Base-by-base conservation (phyloP, 495 filamentous ascomycete genomes). In the Trichoderma asperelloides region DNA sequence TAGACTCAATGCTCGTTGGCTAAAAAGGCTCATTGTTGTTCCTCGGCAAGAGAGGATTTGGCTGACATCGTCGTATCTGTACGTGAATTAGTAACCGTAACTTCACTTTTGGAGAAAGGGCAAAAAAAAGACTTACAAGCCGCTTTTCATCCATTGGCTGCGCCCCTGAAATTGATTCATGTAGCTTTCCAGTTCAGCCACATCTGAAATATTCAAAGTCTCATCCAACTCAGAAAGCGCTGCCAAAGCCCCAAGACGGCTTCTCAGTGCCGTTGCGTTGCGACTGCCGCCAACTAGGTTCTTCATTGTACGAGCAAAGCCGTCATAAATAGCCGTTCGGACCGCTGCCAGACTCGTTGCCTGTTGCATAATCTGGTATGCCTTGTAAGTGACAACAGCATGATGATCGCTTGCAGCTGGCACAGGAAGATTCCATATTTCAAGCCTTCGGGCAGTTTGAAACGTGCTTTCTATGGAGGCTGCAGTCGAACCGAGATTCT, bases 401-500 rank as follows among this genome's bases (percentile, higher is more conserved):
- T 87, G 84, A 43, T 85, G 88, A 27, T 78, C 76, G 51, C 82
- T 83, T 25, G 83, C 77, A 6, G 81, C 77, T 11, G 92, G 90
- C 9, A 88, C 88, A 64, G 89, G 89, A 65, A 98, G 80, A 76
- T 97, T 93, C 95, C 95, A 98, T 72, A 95, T 89, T 70, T 93
- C 92, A 62, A 98, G 79, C 71, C 90, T 92, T 63, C 89, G 85
- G 16, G 95, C 94, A n/a, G 91, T 89, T 62, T 85, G 84, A 66
- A 96, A 87, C 69, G 91, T 89, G 67, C 84, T 88, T 49, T 91
- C 87, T 18, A 87, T 78, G 9, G 86, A 84, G n/a, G 78, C 77
- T 12, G 84, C 75, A 25, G 78, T 82, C 27, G 78, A 83, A 40
- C 83, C 83, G 67, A 86, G 70, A 62, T 80, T 83, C 65, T 83